Evolutionary conservation across 257 asterid genomes (phyloP), one percentile per base, ranked within the genome.

Genomic region (Scutellaria baicalensis): DNA sequence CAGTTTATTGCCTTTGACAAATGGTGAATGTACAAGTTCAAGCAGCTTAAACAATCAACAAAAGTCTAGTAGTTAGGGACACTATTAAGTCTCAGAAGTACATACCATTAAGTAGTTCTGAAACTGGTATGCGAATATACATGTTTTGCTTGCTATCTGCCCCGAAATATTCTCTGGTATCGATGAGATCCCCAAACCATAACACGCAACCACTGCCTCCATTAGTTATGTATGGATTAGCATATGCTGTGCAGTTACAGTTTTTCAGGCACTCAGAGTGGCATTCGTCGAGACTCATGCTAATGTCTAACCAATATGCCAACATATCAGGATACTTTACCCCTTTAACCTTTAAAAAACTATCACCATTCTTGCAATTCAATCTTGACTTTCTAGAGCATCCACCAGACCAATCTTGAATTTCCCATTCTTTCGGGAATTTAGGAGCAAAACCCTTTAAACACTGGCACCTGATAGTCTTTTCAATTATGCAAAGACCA

Each of bases 321-420:
- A 51, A 51, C 58, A 51, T 51, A 18, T 51, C 58, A 0, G 33
- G 58, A 51, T 8, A 36, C 10, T 49, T 66, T 0, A 66, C 71
- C 71, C 51, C 60, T 60, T 8, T 60, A 48, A 70, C 62, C 75
- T 70, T 54, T 1, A 17, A 6, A 48, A 70, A 70, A 14, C 75
- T 66, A 18, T 75, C 75, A 33, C 60, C 75, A 17, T 52, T 9
- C 14, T 43, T 4, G 8, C 79, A 75, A 60, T 61, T 61, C 64
- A 61, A 27, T 1, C 71, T 72, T 35, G 1, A 14, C 16, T 20
- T 61, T 59, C 78, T 52, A 11, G 20, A 9, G 43, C 81, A 77
- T 3, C 81, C 81, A 38, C 58, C 71, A 0, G 71, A 66, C 78
- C 78, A 77, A 61, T 72, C 73, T 21, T 58, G 69, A 66, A 13